phyloP scores from a whole-genome alignment of 176 grass and related monocot genomes.

The Zoysia japonica region DNA sequence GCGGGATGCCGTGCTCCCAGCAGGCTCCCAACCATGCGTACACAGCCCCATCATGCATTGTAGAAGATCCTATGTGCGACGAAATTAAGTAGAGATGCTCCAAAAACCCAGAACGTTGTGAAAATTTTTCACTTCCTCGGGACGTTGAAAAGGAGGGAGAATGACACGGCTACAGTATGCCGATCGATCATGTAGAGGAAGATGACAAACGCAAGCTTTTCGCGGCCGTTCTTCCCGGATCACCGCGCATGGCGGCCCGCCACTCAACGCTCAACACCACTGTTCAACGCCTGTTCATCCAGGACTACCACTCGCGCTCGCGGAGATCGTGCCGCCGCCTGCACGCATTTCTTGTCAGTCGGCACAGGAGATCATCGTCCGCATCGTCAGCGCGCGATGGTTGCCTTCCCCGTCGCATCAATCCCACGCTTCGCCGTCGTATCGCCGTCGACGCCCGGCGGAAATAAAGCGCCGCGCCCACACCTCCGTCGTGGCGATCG shows the following conservation, averaged over 20 bases:
- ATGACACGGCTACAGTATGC: neutral
- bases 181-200: neutral
- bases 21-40: too few species aligned
- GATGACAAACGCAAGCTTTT: slow-evolving; percentile 34
- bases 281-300: neutral
- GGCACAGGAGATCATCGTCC: neutral
- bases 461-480: neutral
- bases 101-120: too few species aligned
- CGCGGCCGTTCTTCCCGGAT: neutral
- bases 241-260: neutral
- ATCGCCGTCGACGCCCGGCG: slow-evolving; percentile 18
- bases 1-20: too few species aligned
- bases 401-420: neutral
- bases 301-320: too few species aligned
- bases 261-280: neutral
- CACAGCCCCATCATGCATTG: too few species aligned
- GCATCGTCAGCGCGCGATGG: neutral
- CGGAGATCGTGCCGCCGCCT: too few species aligned
- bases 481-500: neutral
- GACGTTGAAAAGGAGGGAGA: too few species aligned
- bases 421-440: neutral
- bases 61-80: too few species aligned
- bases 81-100: too few species aligned
- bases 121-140: too few species aligned
- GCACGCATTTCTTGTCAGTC: too few species aligned